Evolutionary conservation across 2,329 filamentous ascomycete species (phyloP).

Genomic region (Fusarium kyushuense): DNA sequence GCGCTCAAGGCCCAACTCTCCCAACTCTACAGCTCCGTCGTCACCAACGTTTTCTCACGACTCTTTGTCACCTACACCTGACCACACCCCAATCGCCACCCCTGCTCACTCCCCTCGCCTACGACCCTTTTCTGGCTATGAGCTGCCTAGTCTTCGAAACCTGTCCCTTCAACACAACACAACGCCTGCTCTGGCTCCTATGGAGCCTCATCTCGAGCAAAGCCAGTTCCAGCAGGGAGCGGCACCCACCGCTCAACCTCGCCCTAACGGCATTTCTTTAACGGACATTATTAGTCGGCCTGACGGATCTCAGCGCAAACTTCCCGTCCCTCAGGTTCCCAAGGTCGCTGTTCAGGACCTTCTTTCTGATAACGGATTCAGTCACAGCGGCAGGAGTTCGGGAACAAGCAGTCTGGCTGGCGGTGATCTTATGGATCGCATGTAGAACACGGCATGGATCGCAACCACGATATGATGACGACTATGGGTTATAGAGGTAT

Average conservation of each 20-base stretch:
- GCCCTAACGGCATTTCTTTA: conserved; percentile 79
- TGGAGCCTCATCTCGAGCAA: conserved; percentile 67
- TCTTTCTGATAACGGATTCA: conserved; percentile 74
- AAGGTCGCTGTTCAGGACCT: conserved; percentile 91
- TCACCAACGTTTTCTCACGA: conserved; percentile 97
- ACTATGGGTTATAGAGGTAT: conserved; percentile 55
- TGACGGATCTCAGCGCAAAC: conserved; percentile 88
- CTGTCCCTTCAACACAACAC: conserved; percentile 65
- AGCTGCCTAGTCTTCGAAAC: conserved; percentile 86
- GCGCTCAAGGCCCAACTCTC: conserved; percentile 91
- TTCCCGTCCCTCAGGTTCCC: conserved; percentile 90
- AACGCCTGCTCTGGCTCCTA: conserved; percentile 68
- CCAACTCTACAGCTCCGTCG: conserved; percentile 93
- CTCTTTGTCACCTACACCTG: conserved; percentile 92
- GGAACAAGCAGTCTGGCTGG: conserved; percentile 82
- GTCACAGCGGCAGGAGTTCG: conserved; percentile 81
- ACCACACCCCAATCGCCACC: conserved; percentile 98
- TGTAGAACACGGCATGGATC: conserved; percentile 51
- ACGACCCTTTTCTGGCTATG: conserved; percentile 80
- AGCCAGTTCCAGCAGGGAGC: conserved; percentile 58
- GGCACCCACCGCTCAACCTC: conserved; percentile 63
- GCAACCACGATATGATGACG: conserved; percentile 54
- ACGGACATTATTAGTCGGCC: conserved; percentile 92
- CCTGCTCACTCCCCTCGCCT: conserved; percentile 94
- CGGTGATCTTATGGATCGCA: conserved; percentile 72